Conservation (phyloP, 805 yeast species). For the Zygosaccharomyces lentus region DNA sequence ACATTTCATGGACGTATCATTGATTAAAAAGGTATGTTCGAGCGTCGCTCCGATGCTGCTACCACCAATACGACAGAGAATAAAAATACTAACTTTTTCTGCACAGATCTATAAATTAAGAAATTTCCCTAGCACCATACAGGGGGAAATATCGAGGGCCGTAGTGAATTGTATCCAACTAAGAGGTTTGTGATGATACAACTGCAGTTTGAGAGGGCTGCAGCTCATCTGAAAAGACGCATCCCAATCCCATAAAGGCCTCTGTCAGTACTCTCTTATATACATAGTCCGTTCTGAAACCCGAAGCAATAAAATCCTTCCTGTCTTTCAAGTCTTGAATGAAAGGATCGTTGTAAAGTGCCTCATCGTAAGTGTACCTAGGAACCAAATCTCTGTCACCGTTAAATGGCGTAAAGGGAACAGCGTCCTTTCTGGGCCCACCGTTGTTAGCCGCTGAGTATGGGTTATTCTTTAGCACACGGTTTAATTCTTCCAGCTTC, state of each 20-base stretch:
- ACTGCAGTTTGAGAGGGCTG: slow-evolving; percentile 6
- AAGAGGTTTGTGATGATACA: slow-evolving; percentile 39
- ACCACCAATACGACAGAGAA: not conserved
- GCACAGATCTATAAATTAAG: slow-evolving; percentile 31
- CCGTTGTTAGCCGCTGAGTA: slow-evolving; percentile 31
- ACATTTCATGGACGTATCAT: slow-evolving; percentile 33
- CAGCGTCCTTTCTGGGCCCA: slow-evolving; percentile 32
- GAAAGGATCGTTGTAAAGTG: slow-evolving; percentile 58
- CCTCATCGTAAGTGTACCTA: slow-evolving; percentile 44
- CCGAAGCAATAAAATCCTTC: slow-evolving; percentile 75
- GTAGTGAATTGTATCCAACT: slow-evolving; percentile 46
- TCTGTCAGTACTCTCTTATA: slow-evolving; percentile 76
- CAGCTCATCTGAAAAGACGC: slow-evolving; percentile 64
- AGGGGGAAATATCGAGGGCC: slow-evolving; percentile 37
- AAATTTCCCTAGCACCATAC: slow-evolving; percentile 19
- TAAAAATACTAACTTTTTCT: slow-evolving; percentile 9
- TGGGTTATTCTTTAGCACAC: slow-evolving; percentile 36
- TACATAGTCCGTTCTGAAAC: slow-evolving; percentile 67
- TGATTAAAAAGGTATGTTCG: slow-evolving; percentile 34
- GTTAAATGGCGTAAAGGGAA: slow-evolving; percentile 90
- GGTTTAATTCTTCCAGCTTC: slow-evolving; percentile 41
- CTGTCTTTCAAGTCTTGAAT: slow-evolving; percentile 49
- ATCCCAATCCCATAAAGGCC: slow-evolving; percentile 87
- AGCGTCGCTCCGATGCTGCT: not conserved
- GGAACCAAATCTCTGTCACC: slow-evolving; percentile 70